A percentile compares a stretch with the other conserved stretches of the same genome.
These are phyloP conservation scores for Magnaporthales sp. DNA, from an alignment of 2,329 filamentous ascomycete species.

Conservation along the genomic window DNA sequence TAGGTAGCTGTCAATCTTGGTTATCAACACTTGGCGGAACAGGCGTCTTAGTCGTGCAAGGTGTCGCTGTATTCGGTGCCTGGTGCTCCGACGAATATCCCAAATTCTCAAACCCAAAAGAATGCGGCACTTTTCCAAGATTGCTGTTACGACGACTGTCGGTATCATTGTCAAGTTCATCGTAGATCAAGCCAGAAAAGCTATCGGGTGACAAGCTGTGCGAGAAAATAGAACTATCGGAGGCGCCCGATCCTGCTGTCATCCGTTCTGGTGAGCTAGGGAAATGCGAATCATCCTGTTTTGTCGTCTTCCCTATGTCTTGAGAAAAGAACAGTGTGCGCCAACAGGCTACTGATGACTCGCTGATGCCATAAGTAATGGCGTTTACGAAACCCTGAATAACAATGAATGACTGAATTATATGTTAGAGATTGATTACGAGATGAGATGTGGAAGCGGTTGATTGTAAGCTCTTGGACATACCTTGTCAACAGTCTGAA, in stretches of 20 bases:
- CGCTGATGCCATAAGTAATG: constrained; percentile 25
- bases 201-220: neutral
- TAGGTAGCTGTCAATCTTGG: neutral
- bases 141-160: neutral
- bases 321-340: constrained; percentile 7
- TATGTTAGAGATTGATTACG: neutral
- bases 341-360: constrained; percentile 12
- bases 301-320: neutral
- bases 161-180: neutral
- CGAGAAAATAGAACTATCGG: neutral
- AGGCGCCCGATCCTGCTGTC: neutral
- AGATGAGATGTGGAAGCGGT: neutral
- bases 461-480: neutral
- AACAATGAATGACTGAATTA: constrained; percentile 23
- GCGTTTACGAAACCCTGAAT: constrained; percentile 31
- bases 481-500: constrained; percentile 26
- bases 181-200: neutral
- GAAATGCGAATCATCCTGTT: neutral
- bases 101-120: neutral
- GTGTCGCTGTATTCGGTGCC: neutral
- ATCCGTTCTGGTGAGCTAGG: neutral
- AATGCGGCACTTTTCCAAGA: neutral
- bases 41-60: neutral
- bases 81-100: neutral
- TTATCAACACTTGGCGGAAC: neutral